These are phyloP conservation scores for Sonneratia alba DNA, from an alignment of 345 rosid species.

Conservation along the genomic window DNA sequence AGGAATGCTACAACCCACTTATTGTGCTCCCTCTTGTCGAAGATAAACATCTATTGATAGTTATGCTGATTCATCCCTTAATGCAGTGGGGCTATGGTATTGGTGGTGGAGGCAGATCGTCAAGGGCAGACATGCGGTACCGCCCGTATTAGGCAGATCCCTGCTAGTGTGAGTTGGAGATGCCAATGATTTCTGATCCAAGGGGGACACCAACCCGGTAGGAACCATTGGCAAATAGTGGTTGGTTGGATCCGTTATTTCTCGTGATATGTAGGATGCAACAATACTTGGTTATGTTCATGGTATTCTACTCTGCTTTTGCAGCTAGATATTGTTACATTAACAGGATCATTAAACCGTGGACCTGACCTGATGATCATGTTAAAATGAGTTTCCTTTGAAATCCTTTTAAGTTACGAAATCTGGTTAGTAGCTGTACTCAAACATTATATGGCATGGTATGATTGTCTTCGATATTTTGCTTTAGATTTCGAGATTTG, in stretches of 20 bases:
- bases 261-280: no score
- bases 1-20: neutral
- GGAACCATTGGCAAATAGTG: neutral
- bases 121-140: slow-evolving; percentile 88
- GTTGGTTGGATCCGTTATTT: neutral
- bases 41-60: neutral
- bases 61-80: neutral
- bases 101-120: slow-evolving; percentile 47
- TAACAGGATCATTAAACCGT: no score
- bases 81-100: slow-evolving; percentile 17
- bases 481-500: no score
- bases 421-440: no score
- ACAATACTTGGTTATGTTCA: no score
- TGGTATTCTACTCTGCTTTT: no score
- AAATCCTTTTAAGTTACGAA: no score
- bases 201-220: neutral
- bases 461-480: no score
- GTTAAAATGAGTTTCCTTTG: no score
- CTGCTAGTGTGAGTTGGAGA: neutral
- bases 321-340: no score
- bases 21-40: neutral
- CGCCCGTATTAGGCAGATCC: slow-evolving; percentile 48
- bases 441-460: no score
- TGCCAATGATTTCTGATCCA: neutral
- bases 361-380: no score